Percentiles rank a stretch among this genome's conserved stretches.
Conservation (phyloP, 306 rosid species). For the Cyclanthera cordifolia region DNA sequence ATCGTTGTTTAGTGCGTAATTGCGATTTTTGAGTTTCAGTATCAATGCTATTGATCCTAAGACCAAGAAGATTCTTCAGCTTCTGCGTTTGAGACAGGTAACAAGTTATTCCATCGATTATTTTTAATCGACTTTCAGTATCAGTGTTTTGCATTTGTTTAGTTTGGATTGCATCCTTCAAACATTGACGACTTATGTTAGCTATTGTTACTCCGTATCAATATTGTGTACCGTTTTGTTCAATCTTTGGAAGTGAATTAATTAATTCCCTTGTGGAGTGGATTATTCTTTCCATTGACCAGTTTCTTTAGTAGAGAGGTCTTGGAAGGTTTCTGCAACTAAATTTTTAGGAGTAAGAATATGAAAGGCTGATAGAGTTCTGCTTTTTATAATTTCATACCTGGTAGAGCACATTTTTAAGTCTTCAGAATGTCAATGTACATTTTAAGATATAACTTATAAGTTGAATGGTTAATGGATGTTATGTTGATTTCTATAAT, state of each 20-base stretch:
- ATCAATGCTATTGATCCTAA: slow-evolving; percentile 87
- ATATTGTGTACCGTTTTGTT: neutral
- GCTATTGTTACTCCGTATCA: neutral
- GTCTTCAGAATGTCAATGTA: no score
- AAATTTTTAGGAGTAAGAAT: no score
- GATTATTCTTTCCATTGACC: neutral
- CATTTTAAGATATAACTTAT: no score
- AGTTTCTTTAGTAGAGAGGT: neutral
- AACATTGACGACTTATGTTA: neutral
- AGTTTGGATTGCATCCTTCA: no score
- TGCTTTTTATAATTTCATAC: no score
- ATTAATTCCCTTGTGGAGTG: neutral
- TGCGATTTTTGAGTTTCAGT: slow-evolving; percentile 26
- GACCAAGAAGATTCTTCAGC: slow-evolving; percentile 64
- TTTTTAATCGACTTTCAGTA: no score
- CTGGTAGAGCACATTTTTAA: no score
- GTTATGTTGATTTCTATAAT: no score
- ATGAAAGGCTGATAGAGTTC: no score
- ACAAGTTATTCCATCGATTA: neutral
- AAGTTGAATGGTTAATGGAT: no score
- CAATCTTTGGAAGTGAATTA: no score
- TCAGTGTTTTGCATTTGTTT: no score
- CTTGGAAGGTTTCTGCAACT: neutral
- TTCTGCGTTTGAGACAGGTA: slow-evolving; percentile 89
- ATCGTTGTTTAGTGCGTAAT: neutral